phyloP scores from a whole-genome alignment of 2,329 filamentous ascomycete genomes.

The Microdochium paspali region DNA sequence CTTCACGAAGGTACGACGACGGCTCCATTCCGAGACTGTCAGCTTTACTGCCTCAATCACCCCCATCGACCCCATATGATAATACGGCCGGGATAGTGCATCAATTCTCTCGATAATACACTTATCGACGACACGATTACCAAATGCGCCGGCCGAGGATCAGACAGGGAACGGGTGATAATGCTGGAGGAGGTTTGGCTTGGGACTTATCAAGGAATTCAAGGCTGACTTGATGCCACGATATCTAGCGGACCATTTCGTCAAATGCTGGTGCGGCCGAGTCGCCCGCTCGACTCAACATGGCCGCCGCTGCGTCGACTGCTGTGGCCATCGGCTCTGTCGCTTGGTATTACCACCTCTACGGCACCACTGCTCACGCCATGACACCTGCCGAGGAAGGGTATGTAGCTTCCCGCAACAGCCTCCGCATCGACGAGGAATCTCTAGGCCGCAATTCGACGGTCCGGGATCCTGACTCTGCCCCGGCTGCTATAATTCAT shows the following conservation, averaged over 20 bases:
- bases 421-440: neutral
- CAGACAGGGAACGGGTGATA: no score
- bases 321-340: constrained; percentile 79
- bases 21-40: constrained; percentile 21
- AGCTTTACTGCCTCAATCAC: neutral
- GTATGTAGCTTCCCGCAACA: constrained; percentile 49
- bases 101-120: neutral
- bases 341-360: constrained; percentile 96
- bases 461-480: neutral
- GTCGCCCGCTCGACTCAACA: constrained; percentile 73
- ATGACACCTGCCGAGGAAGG: constrained; percentile 95
- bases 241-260: constrained; percentile 53
- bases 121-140: neutral
- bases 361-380: constrained; percentile 78
- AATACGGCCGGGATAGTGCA: neutral
- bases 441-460: neutral
- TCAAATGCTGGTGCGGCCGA: constrained; percentile 63
- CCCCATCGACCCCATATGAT: neutral
- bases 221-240: neutral
- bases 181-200: neutral
- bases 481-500: neutral
- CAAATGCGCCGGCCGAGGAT: neutral
- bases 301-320: constrained; percentile 79
- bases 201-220: neutral
- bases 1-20: constrained; percentile 62